Conservation (phyloP, 164 flowering plant genomes). For the Piper longum region DNA sequence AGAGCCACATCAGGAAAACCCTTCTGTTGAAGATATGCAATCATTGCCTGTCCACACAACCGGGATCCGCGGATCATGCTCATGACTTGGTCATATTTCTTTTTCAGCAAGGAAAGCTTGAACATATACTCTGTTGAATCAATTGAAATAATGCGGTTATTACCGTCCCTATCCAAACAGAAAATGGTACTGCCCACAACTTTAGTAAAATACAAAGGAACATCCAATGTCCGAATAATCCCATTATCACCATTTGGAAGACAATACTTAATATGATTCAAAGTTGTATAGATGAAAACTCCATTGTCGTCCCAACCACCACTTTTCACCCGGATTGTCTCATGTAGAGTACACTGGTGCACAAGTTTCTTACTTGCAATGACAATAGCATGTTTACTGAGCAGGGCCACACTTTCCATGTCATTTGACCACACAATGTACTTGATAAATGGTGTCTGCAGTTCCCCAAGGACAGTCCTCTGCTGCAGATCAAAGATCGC, state of each 20-base stretch:
- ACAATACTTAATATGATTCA: conserved; percentile 80
- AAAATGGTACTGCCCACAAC: conserved; percentile 51
- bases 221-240: conserved; percentile 67
- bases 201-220: conserved; percentile 62
- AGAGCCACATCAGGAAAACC: conserved; percentile 91
- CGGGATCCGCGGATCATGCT: conserved; percentile 61
- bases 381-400: conserved; percentile 78
- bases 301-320: conserved; percentile 93
- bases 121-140: conserved; percentile 82
- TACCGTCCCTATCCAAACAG: conserved; percentile 69
- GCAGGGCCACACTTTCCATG: conserved; percentile 85
- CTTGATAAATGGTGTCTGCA: conserved; percentile 68
- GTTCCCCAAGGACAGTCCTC: conserved; percentile 72
- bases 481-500: conserved; percentile 82
- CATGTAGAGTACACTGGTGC: conserved; percentile 83
- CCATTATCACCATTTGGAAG: conserved; percentile 82
- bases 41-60: conserved; percentile 90
- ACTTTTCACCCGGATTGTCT: conserved; percentile 86
- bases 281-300: conserved; percentile 76
- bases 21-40: conserved; percentile 89
- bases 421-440: conserved; percentile 86
- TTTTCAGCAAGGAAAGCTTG: conserved; percentile 44
- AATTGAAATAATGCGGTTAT: conserved; percentile 43
- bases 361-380: conserved; percentile 77
- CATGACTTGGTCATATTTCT: conserved; percentile 76